Base-by-base conservation (phyloP, 2,329 filamentous ascomycete genomes). In the Monosporascus sp. region DNA sequence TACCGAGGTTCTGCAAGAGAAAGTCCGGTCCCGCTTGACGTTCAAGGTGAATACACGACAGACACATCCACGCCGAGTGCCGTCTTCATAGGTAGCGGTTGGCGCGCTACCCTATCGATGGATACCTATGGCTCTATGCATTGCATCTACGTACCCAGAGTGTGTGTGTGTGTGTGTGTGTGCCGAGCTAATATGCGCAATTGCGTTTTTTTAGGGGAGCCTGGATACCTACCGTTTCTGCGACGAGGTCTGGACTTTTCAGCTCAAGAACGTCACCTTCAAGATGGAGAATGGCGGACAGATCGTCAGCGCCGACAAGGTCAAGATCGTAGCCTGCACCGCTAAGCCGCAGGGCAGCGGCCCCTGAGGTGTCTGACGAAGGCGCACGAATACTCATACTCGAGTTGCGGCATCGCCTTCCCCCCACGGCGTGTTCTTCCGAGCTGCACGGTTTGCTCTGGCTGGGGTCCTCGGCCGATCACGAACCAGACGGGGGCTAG, bases 181-280 rank as follows among this genome's bases (percentile, higher is more conserved):
- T 24, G 15, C 27, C 6, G 18, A 39, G 27, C 27, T 31, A 31
- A 31, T 14, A 31, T 31, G 27, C 27, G 27, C 2, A 31, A 31
- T 31, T 8, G 27, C 47, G 27, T 7, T 43, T 24, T 7, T 54
- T 54, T 64, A 97, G 93, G 94, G 94, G 48, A 94, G 95, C 68
- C 86, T 99, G 58, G 92, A 97, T 70, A 97, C 94, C 17, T 99
- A 99, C 77, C 88, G 94, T 63, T 99, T 99, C 81, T 99, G 94
- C 77, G 94, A 99, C 74, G 94, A 99, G 76, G 94, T 99, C 54
- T 99, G 94, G 94, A 99, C 94, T 1, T 99, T 99, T 72, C 82
- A 99, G 54, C 96, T 99, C 74, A 97, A 97, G 74, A 94, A 97
- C 62, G 92, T 97, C 52, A 91, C 87, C n/a, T 97, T 99, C 77